Evolutionary conservation across 2,329 filamentous ascomycete species (phyloP), one percentile per base, ranked within the genome.

Genomic region (Monosporascus sp.): DNA sequence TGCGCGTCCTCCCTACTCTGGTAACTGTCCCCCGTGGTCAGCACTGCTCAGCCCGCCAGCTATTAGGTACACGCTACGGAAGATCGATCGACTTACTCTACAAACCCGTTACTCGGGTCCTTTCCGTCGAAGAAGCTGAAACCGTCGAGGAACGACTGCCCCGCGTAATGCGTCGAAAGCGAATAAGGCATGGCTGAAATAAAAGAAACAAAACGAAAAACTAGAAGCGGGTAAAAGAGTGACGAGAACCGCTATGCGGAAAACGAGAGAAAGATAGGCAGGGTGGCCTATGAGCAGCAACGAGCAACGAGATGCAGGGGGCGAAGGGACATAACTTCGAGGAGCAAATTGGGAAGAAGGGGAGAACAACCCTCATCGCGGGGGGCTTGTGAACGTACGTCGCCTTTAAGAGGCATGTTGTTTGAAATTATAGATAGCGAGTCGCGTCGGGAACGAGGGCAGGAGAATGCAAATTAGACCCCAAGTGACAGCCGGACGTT

Each of bases 71-170:
- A 9, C 27, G 27, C 9, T 31, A 5, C 27, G 27, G 27, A 31
- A 9, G n/a, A 42, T 42, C 8, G 18, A 14, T 20, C 14, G 39
- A 15, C n/a, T 18, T 83, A 90, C 65, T 76, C 70, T 25, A 90
- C 87, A 61, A 80, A 89, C 45, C 87, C 88, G 57, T 84, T 69
- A 11, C 82, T 89, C 1, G 81, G 84, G 61, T 91, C 87, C 5
- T 57, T 49, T 2, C 70, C 72, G 17, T 75, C 73, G 54, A 75
- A 73, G 67, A 79, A 82, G 57, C 70, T 72, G 65, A 82, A 82
- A 53, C 70, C 70, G 44, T 66, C 57, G 27, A 69, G 63, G 20
- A 69, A 60, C 49, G 60, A 62, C 54, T 65, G 61, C 47, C 66
- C 66, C 17, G 61, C 63, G 54, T 62, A 66, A 54, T 69, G 66